phyloP scores from a whole-genome alignment of 1,139 yeast species.

The Yamadazyma oceani region DNA sequence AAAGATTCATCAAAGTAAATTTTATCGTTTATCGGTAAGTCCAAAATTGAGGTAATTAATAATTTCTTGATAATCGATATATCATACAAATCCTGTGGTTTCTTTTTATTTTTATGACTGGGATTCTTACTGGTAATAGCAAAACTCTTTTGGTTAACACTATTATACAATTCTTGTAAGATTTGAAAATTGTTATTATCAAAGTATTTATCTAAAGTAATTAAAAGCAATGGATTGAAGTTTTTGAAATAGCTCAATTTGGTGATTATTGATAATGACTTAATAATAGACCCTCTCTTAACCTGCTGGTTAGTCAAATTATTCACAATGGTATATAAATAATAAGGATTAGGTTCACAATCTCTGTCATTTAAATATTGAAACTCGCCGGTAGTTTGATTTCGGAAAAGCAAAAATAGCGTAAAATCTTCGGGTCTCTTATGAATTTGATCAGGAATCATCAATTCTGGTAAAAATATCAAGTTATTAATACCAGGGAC shows the following conservation, averaged over 20 bases:
- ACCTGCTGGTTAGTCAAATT: conserved; percentile 46
- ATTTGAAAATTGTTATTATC: conserved; percentile 22
- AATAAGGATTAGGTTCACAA: conserved; percentile 47
- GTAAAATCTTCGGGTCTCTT: conserved; percentile 62
- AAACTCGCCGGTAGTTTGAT: conserved; percentile 38
- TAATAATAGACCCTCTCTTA: conserved; percentile 56
- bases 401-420: conserved; percentile 50
- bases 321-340: conserved; percentile 56
- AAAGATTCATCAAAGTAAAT: conserved; percentile 42
- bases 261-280: conserved; percentile 56
- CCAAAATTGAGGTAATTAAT: conserved; percentile 45
- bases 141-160: conserved; percentile 37
- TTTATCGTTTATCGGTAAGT: conserved; percentile 47
- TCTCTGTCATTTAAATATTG: conserved; percentile 37
- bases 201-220: conserved; percentile 53
- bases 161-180: conserved; percentile 30
- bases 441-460: conserved; percentile 66
- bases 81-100: conserved; percentile 10
- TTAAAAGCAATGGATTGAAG: conserved; percentile 56
- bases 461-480: conserved; percentile 51
- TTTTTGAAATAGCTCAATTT: conserved; percentile 52
- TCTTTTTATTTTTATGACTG: neutral
- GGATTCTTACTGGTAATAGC: conserved; percentile 18
- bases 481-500: conserved; percentile 46
- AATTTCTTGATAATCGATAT: conserved; percentile 37